Conservation (phyloP, 2,329 filamentous ascomycete genomes). For the Aspergillus puulaauensis region DNA sequence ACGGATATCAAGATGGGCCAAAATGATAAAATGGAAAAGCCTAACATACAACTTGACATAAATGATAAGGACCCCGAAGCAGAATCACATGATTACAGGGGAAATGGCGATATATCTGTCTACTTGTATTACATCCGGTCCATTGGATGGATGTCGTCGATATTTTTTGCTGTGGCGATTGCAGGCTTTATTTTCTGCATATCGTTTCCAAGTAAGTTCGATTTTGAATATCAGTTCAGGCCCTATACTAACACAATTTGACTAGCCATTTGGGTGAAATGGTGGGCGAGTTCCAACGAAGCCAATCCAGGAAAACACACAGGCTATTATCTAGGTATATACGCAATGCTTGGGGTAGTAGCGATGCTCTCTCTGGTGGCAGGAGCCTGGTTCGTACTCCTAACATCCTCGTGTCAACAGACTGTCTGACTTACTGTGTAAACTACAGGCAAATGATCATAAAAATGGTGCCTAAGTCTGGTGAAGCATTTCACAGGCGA, state of each 20-base stretch:
- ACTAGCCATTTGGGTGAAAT: conserved; percentile 42
- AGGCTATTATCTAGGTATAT: conserved; percentile 41
- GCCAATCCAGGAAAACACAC: conserved; percentile 31
- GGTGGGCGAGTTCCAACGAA: conserved; percentile 42
- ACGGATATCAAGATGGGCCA: conserved; percentile 25
- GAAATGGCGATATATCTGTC: conserved; percentile 43
- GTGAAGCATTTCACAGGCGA: conserved; percentile 49
- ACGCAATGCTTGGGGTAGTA: conserved; percentile 39
- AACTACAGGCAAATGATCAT: conserved; percentile 49
- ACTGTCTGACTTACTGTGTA: background rate
- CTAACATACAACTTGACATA: conserved; percentile 4
- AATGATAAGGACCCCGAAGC: conserved; percentile 17
- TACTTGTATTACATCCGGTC: conserved; percentile 42
- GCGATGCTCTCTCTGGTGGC: conserved; percentile 37
- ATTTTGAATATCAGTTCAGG: background rate
- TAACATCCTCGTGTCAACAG: background rate
- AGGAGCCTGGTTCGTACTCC: conserved; percentile 33
- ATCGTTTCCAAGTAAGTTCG: conserved; percentile 38
- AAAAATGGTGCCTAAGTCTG: conserved; percentile 55
- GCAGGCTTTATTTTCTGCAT: conserved; percentile 41
- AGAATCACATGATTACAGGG: conserved; percentile 29
- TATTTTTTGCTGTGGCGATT: conserved; percentile 39
- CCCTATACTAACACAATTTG: conserved; percentile 1
- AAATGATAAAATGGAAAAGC: conserved; percentile 9
- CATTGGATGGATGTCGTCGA: conserved; percentile 36